Evolutionary conservation across 768 basidiomycete genomes (phyloP), one percentile per base, ranked within the genome.

Genomic region (Sutorius australiensis): DNA sequence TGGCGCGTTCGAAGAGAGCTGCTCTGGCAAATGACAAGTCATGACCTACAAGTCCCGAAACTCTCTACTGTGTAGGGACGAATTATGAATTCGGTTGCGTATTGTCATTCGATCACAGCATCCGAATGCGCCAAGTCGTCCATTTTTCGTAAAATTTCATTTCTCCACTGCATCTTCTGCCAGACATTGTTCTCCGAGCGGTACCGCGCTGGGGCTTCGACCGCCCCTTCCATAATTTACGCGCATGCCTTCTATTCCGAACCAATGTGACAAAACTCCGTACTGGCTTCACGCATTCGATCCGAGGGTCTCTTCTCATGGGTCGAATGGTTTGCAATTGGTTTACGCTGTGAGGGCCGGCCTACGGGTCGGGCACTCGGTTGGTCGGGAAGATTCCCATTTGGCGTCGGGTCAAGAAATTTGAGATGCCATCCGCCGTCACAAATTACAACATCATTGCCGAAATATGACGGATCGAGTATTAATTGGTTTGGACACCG

Each of bases 381-480:
- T 45, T 56, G 40, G 39, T 37, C 27, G 11, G 32, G 14, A 44
- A 13, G 21, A 11, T 38, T 6, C 21, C 4, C 33, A 19, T 51
- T 48, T 30, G 30, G 13, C 10, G 10, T 36, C 31, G 7, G 31
- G 9, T 40, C 46, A 19, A 16, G 31, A 32, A 19, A 17, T 31
- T 17, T 16, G 13, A 31, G 16, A 40, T 38, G 30, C 44, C 34
- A n/a, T 14, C 21, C 16, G 21, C 48, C 31, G 37, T 19, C 43
- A 39, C 14, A 40, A 33, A 24, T 57, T 40, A 50, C 54, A 40
- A 49, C 33, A 62, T 39, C 39, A 10, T 4, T 61, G 51, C 63
- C 61, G 64, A 37, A 62, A 64, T 46, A 13, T 46, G 38, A 43
- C 61, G 55, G 50, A 40, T 48, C 53, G n/a, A 31, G 32, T 19